Percentiles rank a stretch among this genome's conserved stretches.
phyloP scores from a whole-genome alignment of 139 green algal species.

The Chlamydomonas applanata region DNA sequence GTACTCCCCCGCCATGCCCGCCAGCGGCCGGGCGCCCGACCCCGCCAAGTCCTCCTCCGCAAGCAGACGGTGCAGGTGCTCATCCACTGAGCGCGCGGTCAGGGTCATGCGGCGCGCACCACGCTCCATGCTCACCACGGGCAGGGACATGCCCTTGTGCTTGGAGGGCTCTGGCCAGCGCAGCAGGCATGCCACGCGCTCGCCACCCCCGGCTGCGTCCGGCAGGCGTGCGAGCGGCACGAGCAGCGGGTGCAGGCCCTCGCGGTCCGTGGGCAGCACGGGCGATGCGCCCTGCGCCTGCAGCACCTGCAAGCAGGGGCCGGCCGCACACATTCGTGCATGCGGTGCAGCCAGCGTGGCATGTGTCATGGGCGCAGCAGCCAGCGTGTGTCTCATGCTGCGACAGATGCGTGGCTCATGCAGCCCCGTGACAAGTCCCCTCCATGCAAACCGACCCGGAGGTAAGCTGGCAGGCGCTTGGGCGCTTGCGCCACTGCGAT shows the following conservation, averaged over 20 bases:
- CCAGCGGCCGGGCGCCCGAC: slow-evolving; percentile 22
- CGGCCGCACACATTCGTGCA: too few relatives aligned
- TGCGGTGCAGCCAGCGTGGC: too few relatives aligned
- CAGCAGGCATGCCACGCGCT: slow-evolving; percentile 61
- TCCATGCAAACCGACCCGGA: slow-evolving; percentile 32
- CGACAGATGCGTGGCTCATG: not conserved
- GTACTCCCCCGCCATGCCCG: slow-evolving; percentile 42
- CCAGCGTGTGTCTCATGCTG: too few relatives aligned
- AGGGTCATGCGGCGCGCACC: slow-evolving; percentile 45
- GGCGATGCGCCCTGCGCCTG: slow-evolving; percentile 52
- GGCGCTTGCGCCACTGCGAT: slow-evolving; percentile 39
- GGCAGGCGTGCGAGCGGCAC: slow-evolving; percentile 54
- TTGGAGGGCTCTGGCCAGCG: slow-evolving; percentile 57
- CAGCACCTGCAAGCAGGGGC: slow-evolving; percentile 46
- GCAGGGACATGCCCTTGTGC: slow-evolving; percentile 57
- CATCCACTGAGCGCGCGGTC: slow-evolving; percentile 62
- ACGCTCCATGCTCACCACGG: slow-evolving; percentile 55
- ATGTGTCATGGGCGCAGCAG: too few relatives aligned
- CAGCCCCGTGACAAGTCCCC: not conserved
- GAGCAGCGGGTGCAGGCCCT: slow-evolving; percentile 69
- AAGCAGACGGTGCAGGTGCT: slow-evolving; percentile 73
- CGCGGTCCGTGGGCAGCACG: slow-evolving; percentile 54
- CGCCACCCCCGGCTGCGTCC: slow-evolving; percentile 1
- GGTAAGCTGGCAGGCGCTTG: slow-evolving; percentile 34
- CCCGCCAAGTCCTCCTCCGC: slow-evolving; percentile 67